These are phyloP conservation scores for Botrytis deweyae DNA, from an alignment of 2,329 filamentous ascomycete genomes.

Conservation along the genomic window DNA sequence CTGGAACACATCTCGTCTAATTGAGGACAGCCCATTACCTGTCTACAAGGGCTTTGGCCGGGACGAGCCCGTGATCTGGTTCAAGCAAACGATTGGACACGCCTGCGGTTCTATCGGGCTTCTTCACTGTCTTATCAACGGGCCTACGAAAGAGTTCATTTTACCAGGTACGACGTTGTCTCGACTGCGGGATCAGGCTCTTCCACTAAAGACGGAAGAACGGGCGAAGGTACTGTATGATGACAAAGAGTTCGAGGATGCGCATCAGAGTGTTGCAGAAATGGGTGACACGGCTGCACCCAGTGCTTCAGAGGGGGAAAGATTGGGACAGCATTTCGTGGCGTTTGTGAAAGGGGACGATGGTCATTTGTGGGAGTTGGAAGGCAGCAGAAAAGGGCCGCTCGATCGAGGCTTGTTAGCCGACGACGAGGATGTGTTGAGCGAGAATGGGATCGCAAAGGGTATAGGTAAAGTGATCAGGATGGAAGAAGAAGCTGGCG, in stretches of 20 bases:
- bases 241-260: slow-evolving; percentile 70
- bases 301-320: slow-evolving; percentile 60
- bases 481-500: slow-evolving; percentile 30
- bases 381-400: slow-evolving; percentile 66
- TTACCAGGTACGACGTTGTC: slow-evolving; percentile 61
- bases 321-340: slow-evolving; percentile 90
- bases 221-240: slow-evolving; percentile 76
- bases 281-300: slow-evolving; percentile 78
- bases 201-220: slow-evolving; percentile 62
- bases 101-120: slow-evolving; percentile 90
- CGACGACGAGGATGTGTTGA: slow-evolving; percentile 68
- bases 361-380: slow-evolving; percentile 69
- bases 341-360: slow-evolving; percentile 81
- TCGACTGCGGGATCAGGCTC: slow-evolving; percentile 52
- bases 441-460: slow-evolving; percentile 69
- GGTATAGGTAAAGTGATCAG: slow-evolving; percentile 49
- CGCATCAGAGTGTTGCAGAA: slow-evolving; percentile 75
- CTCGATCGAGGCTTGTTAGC: slow-evolving; percentile 57
- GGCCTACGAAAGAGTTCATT: slow-evolving; percentile 62
- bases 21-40: slow-evolving; percentile 64
- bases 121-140: slow-evolving; percentile 79
- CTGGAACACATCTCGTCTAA: slow-evolving; percentile 74
- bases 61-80: slow-evolving; percentile 82
- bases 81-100: slow-evolving; percentile 91
- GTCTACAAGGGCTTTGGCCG: slow-evolving; percentile 68